Percentiles rank a stretch among this genome's conserved stretches.
Conservation (phyloP, 2,329 filamentous ascomycete genomes). For the Alternaria arborescens region DNA sequence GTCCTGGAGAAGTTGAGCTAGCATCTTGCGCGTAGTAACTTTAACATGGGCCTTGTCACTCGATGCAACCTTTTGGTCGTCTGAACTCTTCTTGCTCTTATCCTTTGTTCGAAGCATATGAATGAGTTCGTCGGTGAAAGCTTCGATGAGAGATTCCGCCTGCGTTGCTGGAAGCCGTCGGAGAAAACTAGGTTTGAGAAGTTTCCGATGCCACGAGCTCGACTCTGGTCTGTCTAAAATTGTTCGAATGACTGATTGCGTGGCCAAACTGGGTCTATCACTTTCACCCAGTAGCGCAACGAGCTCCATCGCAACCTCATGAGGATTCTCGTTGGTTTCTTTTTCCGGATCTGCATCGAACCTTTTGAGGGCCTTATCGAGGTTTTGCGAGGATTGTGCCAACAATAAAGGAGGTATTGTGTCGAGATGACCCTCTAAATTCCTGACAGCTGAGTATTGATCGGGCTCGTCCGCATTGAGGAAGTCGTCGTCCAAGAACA, state of each 20-base stretch:
- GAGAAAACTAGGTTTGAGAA: slow-evolving; percentile 47
- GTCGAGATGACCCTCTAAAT: slow-evolving; percentile 15
- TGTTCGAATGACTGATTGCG: slow-evolving; percentile 36
- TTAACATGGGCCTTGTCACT: slow-evolving; percentile 42
- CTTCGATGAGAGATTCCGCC: slow-evolving; percentile 37
- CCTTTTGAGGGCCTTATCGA: slow-evolving; percentile 18
- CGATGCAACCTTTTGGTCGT: neutral
- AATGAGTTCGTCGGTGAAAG: slow-evolving; percentile 44
- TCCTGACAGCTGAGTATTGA: slow-evolving; percentile 6
- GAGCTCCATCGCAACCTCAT: slow-evolving; percentile 35
- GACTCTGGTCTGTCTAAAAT: slow-evolving; percentile 47
- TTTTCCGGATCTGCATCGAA: neutral
- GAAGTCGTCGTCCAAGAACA: slow-evolving; percentile 48
- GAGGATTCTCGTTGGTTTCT: slow-evolving; percentile 21
- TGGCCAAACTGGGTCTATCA: slow-evolving; percentile 44
- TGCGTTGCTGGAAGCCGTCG: slow-evolving; percentile 42
- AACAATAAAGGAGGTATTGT: slow-evolving; percentile 34
- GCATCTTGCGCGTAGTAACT: slow-evolving; percentile 54
- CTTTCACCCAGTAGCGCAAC: slow-evolving; percentile 35
- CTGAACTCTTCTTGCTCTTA: neutral
- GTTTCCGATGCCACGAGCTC: slow-evolving; percentile 55
- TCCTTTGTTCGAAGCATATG: slow-evolving; percentile 33
- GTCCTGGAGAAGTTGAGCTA: slow-evolving; percentile 51
- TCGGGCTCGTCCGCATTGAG: slow-evolving; percentile 25
- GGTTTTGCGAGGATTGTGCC: slow-evolving; percentile 20